Conservation (phyloP, 176 grass and related monocot genomes). For the Luzula sylvatica region DNA sequence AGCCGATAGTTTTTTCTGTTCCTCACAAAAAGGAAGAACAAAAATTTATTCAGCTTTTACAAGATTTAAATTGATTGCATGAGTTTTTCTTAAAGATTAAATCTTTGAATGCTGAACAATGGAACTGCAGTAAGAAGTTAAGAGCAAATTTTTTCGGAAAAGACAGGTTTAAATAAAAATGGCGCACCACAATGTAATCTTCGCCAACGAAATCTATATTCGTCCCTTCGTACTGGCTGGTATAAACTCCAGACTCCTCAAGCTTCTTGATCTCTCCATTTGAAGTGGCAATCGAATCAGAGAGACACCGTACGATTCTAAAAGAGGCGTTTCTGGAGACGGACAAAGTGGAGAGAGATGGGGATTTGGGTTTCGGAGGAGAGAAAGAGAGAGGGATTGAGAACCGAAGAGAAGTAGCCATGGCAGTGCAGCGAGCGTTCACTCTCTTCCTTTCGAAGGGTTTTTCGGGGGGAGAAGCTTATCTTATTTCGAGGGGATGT, state of each 20-base stretch:
- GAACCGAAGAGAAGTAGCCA: background rate
- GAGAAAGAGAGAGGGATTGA: constrained; percentile 7
- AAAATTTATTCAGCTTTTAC: too few species aligned
- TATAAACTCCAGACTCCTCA: background rate
- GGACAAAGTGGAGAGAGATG: background rate
- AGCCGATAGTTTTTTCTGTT: constrained; percentile 3
- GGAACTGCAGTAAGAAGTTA: background rate
- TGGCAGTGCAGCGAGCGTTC: background rate
- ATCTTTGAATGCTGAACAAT: background rate
- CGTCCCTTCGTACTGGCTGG: constrained; percentile 5
- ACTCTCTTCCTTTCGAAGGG: background rate
- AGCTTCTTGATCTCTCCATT: background rate
- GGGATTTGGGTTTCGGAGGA: background rate
- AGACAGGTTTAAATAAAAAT: background rate
- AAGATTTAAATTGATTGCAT: too few species aligned
- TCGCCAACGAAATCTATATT: background rate
- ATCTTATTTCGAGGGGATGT: background rate
- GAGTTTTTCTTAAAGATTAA: too few species aligned
- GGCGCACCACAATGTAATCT: constrained; percentile 7
- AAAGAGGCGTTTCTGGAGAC: background rate
- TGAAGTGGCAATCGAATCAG: background rate
- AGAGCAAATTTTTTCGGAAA: too few species aligned
- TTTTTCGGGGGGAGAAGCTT: background rate
- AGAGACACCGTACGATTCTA: background rate
- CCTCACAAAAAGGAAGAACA: background rate